These are phyloP conservation scores for Ophiostoma perfectum DNA, from an alignment of 2,329 filamentous ascomycete species.

Conservation along the genomic window DNA sequence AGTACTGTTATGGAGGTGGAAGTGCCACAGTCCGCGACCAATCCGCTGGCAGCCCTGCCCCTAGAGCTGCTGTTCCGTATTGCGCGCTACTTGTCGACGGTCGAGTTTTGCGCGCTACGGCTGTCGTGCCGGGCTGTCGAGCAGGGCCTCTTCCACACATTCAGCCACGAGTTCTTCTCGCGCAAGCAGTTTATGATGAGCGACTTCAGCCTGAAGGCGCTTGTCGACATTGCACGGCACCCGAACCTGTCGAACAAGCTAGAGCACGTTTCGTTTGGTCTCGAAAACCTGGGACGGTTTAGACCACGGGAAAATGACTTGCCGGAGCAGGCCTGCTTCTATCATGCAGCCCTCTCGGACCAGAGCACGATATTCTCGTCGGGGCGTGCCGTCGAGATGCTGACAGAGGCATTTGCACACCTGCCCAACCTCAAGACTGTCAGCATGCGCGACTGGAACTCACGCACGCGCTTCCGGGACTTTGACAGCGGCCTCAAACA, in stretches of 20 bases:
- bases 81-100: slow-evolving; percentile 47
- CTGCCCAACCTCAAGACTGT: slow-evolving; percentile 51
- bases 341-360: slow-evolving; percentile 18
- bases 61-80: slow-evolving; percentile 56
- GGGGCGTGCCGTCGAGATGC: slow-evolving; percentile 48
- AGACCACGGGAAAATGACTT: too few relatives aligned
- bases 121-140: slow-evolving; percentile 52
- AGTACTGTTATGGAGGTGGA: neutral
- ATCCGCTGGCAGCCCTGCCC: slow-evolving; percentile 39
- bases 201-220: slow-evolving; percentile 49
- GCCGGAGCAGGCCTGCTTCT: neutral
- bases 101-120: slow-evolving; percentile 51
- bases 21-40: neutral
- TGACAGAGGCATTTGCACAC: slow-evolving; percentile 51
- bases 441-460: slow-evolving; percentile 56
- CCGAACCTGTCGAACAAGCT: slow-evolving; percentile 39
- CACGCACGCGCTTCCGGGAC: slow-evolving; percentile 46
- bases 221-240: slow-evolving; percentile 48
- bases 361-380: slow-evolving; percentile 37
- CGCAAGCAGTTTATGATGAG: slow-evolving; percentile 62
- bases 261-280: slow-evolving; percentile 46
- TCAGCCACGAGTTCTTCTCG: slow-evolving; percentile 58
- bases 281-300: slow-evolving; percentile 31
- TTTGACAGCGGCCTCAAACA: slow-evolving; percentile 26
- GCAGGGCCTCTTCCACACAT: slow-evolving; percentile 48